Conservation (phyloP, 352 stramenopile species). For the Phytophthora hybrid region DNA sequence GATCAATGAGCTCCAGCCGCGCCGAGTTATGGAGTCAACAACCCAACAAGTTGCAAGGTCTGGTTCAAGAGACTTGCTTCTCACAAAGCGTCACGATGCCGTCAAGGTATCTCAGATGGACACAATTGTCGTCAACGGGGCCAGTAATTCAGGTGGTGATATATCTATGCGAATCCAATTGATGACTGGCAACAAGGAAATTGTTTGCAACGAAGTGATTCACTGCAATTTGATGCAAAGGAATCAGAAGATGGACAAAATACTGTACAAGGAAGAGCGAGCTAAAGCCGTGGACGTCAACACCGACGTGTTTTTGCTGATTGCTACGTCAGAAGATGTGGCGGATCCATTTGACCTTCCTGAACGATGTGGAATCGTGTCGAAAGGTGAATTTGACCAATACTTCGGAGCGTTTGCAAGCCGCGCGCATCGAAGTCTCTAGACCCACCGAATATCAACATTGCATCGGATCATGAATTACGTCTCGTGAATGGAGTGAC, state of each 20-base stretch:
- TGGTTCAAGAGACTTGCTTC: background rate
- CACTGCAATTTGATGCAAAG: conserved; percentile 9
- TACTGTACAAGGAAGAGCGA: background rate
- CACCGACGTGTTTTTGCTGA: conserved; percentile 23
- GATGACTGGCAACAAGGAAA: background rate
- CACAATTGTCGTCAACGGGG: conserved; percentile 3
- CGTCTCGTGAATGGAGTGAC: conserved; percentile 1
- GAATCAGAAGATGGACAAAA: background rate
- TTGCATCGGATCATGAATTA: background rate
- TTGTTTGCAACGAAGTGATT: conserved; percentile 20
- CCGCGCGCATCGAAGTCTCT: conserved; percentile 21
- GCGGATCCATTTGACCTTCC: conserved; percentile 17
- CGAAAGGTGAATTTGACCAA: conserved; percentile 11
- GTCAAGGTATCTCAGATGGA: conserved; percentile 13
- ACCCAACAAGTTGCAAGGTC: conserved; percentile 11
- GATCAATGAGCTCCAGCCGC: background rate
- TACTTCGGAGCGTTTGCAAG: conserved; percentile 31
- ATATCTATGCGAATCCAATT: conserved; percentile 14
- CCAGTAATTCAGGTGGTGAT: conserved; percentile 2
- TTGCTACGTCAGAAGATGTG: background rate
- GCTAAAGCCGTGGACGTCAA: background rate
- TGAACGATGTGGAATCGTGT: conserved; percentile 20
- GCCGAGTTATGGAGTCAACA: conserved; percentile 4
- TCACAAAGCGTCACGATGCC: background rate
- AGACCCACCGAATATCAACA: conserved; percentile 21